Evolutionary conservation across 495 filamentous ascomycete genomes (phyloP).

Genomic region (Neurospora terricola): DNA sequence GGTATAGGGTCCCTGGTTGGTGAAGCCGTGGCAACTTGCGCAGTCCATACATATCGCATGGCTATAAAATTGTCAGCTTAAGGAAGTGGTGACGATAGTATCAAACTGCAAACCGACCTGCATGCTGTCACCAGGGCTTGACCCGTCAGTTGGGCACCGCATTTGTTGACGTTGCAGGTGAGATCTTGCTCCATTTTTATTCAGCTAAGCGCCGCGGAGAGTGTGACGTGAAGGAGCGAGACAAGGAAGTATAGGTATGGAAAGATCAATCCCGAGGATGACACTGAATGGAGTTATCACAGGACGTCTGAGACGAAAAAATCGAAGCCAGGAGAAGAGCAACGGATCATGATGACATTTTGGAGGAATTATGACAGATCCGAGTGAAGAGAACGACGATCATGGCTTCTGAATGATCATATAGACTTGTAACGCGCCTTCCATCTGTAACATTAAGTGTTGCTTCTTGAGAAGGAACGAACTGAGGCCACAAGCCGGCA

Average conservation of each 20-base stretch:
- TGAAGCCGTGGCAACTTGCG: constrained; percentile 57
- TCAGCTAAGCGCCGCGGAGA: not conserved
- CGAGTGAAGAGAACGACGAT: not conserved
- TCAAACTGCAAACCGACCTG: constrained; percentile 42
- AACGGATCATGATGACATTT: not conserved
- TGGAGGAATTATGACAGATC: not conserved
- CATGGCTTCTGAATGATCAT: not conserved
- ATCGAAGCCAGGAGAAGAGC: not conserved
- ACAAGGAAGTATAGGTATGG: not conserved
- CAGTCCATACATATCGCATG: constrained; percentile 83
- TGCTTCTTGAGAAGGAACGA: not conserved
- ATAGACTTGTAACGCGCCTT: not conserved
- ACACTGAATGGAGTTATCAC: not conserved
- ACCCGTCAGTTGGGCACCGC: constrained; percentile 60
- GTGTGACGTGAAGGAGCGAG: not conserved
- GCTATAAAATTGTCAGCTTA: constrained; percentile 31
- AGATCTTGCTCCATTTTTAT: constrained; percentile 58
- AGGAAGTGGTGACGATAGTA: not conserved
- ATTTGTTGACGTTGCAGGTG: constrained; percentile 76
- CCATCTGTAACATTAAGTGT: not conserved
- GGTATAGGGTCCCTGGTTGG: constrained; percentile 40
- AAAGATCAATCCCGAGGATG: not conserved
- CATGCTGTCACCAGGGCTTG: constrained; percentile 86
- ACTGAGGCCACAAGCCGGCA: not conserved
- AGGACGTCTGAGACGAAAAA: not conserved